These are phyloP conservation scores for Exobasidium rhododendri DNA, from an alignment of 1,284 basidiomycete species.

Conservation along the genomic window DNA sequence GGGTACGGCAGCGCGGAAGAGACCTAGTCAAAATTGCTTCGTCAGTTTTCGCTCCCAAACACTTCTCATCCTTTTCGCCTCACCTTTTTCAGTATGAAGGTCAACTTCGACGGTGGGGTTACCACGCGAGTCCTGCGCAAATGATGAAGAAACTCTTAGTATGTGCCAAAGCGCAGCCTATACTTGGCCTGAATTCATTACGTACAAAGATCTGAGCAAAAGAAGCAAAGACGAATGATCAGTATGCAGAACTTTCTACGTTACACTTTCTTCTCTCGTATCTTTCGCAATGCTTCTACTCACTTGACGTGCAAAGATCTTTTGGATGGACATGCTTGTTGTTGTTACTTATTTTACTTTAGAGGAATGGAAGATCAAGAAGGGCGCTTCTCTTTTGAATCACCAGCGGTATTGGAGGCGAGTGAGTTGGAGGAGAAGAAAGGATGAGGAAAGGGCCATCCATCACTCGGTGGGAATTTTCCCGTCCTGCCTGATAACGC, in stretches of 20 bases:
- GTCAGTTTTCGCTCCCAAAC: not conserved
- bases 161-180: no score
- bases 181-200: no score
- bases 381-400: no score
- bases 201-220: slow-evolving; percentile 16
- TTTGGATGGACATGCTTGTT: slow-evolving; percentile 21
- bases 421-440: no score
- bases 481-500: no score
- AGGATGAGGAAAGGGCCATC: no score
- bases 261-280: no score
- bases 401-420: no score
- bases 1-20: slow-evolving; percentile 91
- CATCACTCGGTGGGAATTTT: no score
- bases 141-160: slow-evolving; percentile 1
- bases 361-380: no score
- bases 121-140: slow-evolving; percentile 46
- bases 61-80: not conserved
- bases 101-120: slow-evolving; percentile 56
- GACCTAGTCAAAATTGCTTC: slow-evolving; percentile 59
- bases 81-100: slow-evolving; percentile 46
- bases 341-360: no score
- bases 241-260: not conserved
- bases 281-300: not conserved
- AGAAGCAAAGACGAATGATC: not conserved
- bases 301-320: slow-evolving; percentile 25